phyloP scores from a whole-genome alignment of 2,329 filamentous ascomycete species.

The Aspergillus glaucus region DNA sequence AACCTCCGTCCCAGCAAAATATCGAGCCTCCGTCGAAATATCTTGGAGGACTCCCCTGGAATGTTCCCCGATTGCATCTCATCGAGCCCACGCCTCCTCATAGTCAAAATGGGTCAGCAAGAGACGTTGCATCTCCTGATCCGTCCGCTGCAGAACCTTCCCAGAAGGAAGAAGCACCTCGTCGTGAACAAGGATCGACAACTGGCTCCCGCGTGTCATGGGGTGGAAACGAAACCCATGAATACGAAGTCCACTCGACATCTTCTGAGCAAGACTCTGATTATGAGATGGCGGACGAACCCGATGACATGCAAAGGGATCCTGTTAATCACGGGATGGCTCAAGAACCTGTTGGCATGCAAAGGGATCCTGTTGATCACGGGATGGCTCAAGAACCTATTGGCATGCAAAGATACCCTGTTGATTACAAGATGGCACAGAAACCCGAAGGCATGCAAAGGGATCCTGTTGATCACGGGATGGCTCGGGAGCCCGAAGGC shows the following conservation, averaged over 20 bases:
- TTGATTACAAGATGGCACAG: slow-evolving; percentile 2
- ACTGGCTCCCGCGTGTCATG: slow-evolving; percentile 55
- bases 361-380: neutral
- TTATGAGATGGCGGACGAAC: slow-evolving; percentile 11
- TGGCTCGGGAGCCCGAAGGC: slow-evolving; percentile 44
- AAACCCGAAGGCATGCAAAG: slow-evolving; percentile 43
- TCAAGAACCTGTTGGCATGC: slow-evolving; percentile 6
- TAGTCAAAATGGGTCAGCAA: slow-evolving; percentile 37
- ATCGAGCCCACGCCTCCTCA: slow-evolving; percentile 54
- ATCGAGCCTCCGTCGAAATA: slow-evolving; percentile 12
- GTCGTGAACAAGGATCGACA: neutral
- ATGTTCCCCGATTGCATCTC: slow-evolving; percentile 50
- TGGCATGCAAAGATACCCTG: slow-evolving; percentile 1
- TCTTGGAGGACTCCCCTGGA: slow-evolving; percentile 30
- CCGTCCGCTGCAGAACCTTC: slow-evolving; percentile 32
- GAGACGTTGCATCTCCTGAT: slow-evolving; percentile 24
- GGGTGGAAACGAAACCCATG: slow-evolving; percentile 60
- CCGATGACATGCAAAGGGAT: slow-evolving; percentile 3
- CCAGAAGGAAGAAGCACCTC: slow-evolving; percentile 40
- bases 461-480: slow-evolving; percentile 1
- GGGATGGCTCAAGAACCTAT: slow-evolving; percentile 3
- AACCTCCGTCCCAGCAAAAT: slow-evolving; percentile 17
- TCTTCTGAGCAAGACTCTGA: slow-evolving; percentile 37
- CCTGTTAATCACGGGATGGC: slow-evolving; percentile 2
- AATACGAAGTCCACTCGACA: slow-evolving; percentile 50